phyloP scores from a whole-genome alignment of 2,329 filamentous ascomycete genomes.

The Cryphonectria radicalis region DNA sequence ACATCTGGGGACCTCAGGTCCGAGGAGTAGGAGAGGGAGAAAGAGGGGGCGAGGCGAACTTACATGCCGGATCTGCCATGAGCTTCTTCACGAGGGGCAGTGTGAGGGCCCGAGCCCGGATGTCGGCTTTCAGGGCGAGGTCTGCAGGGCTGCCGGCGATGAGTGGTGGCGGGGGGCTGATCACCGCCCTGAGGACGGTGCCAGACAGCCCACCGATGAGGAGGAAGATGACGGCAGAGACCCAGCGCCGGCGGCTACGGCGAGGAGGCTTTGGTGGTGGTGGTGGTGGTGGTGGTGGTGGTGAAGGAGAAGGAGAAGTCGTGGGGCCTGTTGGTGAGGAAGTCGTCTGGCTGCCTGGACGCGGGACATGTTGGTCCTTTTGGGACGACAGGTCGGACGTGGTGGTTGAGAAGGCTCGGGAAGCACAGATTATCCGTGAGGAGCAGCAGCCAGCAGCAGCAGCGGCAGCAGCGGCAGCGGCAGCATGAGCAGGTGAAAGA shows the following conservation, averaged over 20 bases:
- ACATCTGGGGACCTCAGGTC: background rate
- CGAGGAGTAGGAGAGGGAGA: background rate
- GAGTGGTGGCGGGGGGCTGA: conserved; percentile 50
- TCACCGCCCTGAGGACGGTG: conserved; percentile 43
- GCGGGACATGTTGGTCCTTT: background rate
- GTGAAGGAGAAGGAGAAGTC: background rate
- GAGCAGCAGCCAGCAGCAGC: background rate
- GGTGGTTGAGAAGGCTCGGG: background rate
- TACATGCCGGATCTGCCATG: conserved; percentile 44
- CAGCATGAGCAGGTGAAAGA: background rate
- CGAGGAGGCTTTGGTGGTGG: conserved; percentile 27
- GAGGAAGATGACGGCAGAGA: conserved; percentile 44
- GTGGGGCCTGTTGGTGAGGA: background rate
- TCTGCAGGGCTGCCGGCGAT: conserved; percentile 47
- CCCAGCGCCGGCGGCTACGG: conserved; percentile 34
- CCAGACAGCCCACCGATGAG: conserved; percentile 46
- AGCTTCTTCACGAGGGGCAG: conserved; percentile 55
- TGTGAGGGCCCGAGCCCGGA: conserved; percentile 48
- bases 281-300: background rate
- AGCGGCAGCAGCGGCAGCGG: background rate
- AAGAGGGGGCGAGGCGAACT: conserved; percentile 7
- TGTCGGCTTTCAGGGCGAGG: conserved; percentile 42
- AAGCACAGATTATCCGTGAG: background rate
- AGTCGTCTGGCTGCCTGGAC: background rate
- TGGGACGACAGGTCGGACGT: background rate